Conservation (phyloP, 257 asterid genomes). For the Nicotiana attenuata region DNA sequence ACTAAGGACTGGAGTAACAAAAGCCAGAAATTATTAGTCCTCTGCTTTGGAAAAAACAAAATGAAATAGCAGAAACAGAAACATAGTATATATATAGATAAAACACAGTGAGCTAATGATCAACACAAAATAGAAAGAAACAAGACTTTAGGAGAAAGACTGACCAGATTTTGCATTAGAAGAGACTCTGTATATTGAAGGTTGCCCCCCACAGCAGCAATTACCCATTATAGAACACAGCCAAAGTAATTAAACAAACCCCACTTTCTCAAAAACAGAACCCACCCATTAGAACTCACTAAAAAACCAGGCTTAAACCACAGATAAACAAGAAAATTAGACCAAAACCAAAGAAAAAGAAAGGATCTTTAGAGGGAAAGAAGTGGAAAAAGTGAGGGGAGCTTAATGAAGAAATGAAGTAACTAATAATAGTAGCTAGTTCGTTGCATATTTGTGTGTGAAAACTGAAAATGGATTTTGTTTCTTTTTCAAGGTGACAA, state of each 20-base stretch:
- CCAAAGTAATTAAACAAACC: slow-evolving; percentile 12
- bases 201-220: slow-evolving; percentile 51
- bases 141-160: not conserved
- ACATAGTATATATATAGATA: too few species aligned
- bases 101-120: not conserved
- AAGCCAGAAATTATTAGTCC: too few species aligned
- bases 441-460: not conserved
- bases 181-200: slow-evolving; percentile 47
- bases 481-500: slow-evolving; percentile 20
- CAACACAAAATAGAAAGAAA: not conserved
- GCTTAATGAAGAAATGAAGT: not conserved
- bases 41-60: not conserved
- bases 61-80: not conserved
- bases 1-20: too few species aligned
- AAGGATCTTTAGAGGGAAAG: not conserved
- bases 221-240: slow-evolving; percentile 53
- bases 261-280: slow-evolving; percentile 25
- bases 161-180: slow-evolving; percentile 69
- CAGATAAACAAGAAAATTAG: not conserved
- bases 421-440: not conserved
- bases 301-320: not conserved
- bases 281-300: slow-evolving; percentile 16
- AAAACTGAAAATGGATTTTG: slow-evolving; percentile 11
- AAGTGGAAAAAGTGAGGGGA: slow-evolving; percentile 7
- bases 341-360: not conserved